phyloP scores from a whole-genome alignment of 352 stramenopile species.

The Phytopythium cucurbitacearum region DNA sequence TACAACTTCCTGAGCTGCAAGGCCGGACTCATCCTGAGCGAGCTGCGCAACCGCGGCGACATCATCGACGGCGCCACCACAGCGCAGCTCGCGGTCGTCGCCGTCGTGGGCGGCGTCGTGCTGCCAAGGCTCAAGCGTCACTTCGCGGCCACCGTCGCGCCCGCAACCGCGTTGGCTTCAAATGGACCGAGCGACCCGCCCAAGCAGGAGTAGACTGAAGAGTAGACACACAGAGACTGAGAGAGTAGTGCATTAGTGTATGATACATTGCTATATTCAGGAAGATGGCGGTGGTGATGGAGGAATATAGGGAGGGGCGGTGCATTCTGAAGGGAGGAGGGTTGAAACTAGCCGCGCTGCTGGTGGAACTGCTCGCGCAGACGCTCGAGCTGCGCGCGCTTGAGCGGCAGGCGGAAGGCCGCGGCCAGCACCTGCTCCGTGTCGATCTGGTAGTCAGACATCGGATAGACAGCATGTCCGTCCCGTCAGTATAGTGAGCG shows the following conservation, averaged over 20 bases:
- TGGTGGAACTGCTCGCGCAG: slow-evolving; percentile 45
- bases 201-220: slow-evolving; percentile 30
- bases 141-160: slow-evolving; percentile 24
- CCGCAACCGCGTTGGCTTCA: too few relatives aligned
- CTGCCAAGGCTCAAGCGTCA: slow-evolving; percentile 62
- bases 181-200: not conserved
- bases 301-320: too few relatives aligned
- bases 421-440: slow-evolving; percentile 48
- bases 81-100: slow-evolving; percentile 70
- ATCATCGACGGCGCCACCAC: slow-evolving; percentile 79
- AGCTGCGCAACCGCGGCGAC: slow-evolving; percentile 61
- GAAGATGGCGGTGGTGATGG: too few relatives aligned
- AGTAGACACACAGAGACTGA: not conserved
- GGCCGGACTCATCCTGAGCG: slow-evolving; percentile 64
- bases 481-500: not conserved
- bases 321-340: too few relatives aligned
- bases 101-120: slow-evolving; percentile 48
- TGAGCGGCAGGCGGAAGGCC: slow-evolving; percentile 59
- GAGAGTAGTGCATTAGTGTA: not conserved
- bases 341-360: not conserved
- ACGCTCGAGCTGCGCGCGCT: slow-evolving; percentile 39
- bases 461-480: slow-evolving; percentile 6
- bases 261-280: not conserved
- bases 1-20: slow-evolving; percentile 88
- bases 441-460: slow-evolving; percentile 39